A percentile compares a stretch with the other conserved stretches of the same genome.
Conservation (phyloP, 2,329 filamentous ascomycete species). For the Apiospora rasikravindrae region DNA sequence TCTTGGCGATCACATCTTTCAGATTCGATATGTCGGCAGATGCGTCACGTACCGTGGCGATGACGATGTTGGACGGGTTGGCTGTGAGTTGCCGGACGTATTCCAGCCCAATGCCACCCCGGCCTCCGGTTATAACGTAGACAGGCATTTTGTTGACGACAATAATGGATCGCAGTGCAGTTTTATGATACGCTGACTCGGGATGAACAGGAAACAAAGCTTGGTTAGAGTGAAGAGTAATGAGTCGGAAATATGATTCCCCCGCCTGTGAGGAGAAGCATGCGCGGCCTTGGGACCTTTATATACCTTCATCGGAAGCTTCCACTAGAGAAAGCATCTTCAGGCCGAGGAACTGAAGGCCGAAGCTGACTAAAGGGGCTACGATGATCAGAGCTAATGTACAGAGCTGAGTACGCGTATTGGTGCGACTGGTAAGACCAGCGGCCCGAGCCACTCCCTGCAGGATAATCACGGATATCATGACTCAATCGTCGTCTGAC, state of each 20-base stretch:
- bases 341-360: not conserved
- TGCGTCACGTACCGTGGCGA: not conserved
- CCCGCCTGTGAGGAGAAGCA: not conserved
- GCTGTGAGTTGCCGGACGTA: not conserved
- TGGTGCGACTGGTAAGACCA: not conserved
- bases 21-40: not conserved
- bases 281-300: not conserved
- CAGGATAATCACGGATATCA: not conserved
- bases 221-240: not conserved
- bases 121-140: not conserved
- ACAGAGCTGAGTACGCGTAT: not conserved
- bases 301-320: not conserved
- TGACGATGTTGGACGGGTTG: constrained; percentile 2
- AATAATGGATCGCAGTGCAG: not conserved
- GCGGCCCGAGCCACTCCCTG: not conserved
- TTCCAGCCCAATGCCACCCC: constrained; percentile 6
- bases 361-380: not conserved
- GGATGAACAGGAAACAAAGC: not conserved
- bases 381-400: constrained; percentile 5
- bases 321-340: not conserved
- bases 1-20: not conserved
- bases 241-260: not conserved
- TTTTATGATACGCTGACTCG: not conserved
- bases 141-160: not conserved
- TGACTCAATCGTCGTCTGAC: not conserved